phyloP scores from a whole-genome alignment of 2,329 filamentous ascomycete species.

The Colletotrichum destructivum region DNA sequence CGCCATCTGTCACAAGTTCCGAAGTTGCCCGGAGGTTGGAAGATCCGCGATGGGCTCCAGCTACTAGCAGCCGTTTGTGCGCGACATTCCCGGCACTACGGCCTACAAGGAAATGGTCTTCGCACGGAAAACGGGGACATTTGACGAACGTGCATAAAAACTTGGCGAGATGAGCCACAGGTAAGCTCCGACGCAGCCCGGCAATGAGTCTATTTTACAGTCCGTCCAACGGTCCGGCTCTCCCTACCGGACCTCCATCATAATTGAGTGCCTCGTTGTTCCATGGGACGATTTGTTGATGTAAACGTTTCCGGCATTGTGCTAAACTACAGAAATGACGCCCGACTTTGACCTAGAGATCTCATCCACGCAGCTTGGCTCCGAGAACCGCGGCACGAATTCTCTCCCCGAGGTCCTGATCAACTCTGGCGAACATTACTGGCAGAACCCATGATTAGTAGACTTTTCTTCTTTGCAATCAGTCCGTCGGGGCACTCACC shows the following conservation, averaged over 20 bases:
- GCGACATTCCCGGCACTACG: no score
- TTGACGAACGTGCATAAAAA: no score
- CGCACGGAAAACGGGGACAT: no score
- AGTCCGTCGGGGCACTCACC: slow-evolving; percentile 14
- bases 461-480: no score
- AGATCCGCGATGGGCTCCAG: not conserved
- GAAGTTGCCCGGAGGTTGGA: not conserved
- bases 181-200: not conserved
- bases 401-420: not conserved
- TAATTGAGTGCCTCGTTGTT: no score
- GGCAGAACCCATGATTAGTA: not conserved
- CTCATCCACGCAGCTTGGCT: not conserved
- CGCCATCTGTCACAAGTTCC: not conserved
- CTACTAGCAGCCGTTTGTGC: no score
- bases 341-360: not conserved
- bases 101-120: no score
- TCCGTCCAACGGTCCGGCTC: not conserved
- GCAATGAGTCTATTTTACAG: not conserved
- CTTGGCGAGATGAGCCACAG: no score
- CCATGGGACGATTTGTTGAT: not conserved
- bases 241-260: not conserved
- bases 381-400: not conserved
- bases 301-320: not conserved
- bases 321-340: not conserved
- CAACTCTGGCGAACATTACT: not conserved